Percentiles rank a stretch among this genome's conserved stretches.
Conservation (phyloP, 345 rosid genomes). For the Anastatica hierochuntica region DNA sequence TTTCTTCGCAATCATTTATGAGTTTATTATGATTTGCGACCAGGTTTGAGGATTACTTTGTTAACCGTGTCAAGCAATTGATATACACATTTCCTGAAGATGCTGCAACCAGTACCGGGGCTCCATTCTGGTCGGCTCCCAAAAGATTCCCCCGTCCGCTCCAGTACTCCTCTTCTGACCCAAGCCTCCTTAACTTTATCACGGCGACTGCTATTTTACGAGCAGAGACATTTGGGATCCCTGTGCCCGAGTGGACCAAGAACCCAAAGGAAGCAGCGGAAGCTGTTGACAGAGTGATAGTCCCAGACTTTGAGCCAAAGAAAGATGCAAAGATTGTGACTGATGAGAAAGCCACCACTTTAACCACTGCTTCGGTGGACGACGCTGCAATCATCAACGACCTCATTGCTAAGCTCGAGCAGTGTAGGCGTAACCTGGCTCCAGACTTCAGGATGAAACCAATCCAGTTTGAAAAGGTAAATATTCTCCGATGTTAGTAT, state of each 20-base stretch:
- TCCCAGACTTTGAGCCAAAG: conserved; percentile 59
- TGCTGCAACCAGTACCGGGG: conserved; percentile 58
- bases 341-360: conserved; percentile 53
- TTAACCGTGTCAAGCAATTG: conserved; percentile 71
- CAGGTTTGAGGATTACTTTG: conserved; percentile 90
- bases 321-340: conserved; percentile 52
- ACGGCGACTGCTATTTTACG: conserved; percentile 65
- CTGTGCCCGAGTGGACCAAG: conserved; percentile 69
- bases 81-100: conserved; percentile 80
- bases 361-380: conserved; percentile 37
- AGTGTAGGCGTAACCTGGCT: conserved; percentile 29
- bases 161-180: conserved; percentile 54
- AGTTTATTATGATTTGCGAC: conserved; percentile 7
- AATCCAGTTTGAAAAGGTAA: conserved; percentile 68
- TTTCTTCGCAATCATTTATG: background rate
- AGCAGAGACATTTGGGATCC: conserved; percentile 77
- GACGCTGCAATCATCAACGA: conserved; percentile 48
- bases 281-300: conserved; percentile 49
- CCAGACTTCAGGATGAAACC: conserved; percentile 62
- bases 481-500: background rate
- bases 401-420: conserved; percentile 38
- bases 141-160: conserved; percentile 61
- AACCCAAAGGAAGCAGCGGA: conserved; percentile 38
- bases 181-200: conserved; percentile 61
- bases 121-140: conserved; percentile 81